These are phyloP conservation scores for Agaricus sinodeliciosus DNA, from an alignment of 768 basidiomycete species.

Conservation along the genomic window DNA sequence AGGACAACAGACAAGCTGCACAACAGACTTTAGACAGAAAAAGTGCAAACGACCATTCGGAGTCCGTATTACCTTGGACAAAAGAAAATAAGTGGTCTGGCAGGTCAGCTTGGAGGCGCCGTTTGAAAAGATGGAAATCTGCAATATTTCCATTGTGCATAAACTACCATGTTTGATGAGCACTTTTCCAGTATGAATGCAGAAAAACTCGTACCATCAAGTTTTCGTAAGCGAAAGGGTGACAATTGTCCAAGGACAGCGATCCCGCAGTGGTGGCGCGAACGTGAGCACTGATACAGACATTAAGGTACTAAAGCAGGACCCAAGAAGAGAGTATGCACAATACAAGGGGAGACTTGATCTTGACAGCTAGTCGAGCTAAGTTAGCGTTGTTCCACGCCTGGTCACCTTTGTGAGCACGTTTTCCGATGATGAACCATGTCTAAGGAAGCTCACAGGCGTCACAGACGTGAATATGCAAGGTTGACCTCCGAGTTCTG, in stretches of 20 bases:
- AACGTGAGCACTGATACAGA: constrained; percentile 68
- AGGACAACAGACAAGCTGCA: neutral
- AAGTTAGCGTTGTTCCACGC: constrained; percentile 98
- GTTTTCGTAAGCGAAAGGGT: constrained; percentile 89
- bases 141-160: constrained; percentile 98
- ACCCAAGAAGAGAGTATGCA: constrained; percentile 27
- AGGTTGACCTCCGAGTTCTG: constrained; percentile 79
- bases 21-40: constrained; percentile 71
- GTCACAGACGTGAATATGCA: constrained; percentile 96
- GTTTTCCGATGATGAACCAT: neutral
- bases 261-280: constrained; percentile 91
- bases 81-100: constrained; percentile 81
- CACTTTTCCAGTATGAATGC: neutral
- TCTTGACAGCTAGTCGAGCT: constrained; percentile 91
- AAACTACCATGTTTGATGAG: constrained; percentile 37
- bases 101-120: constrained; percentile 67
- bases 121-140: constrained; percentile 75
- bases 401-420: constrained; percentile 27
- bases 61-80: constrained; percentile 94
- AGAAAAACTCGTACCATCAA: constrained; percentile 60
- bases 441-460: constrained; percentile 44
- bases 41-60: constrained; percentile 95
- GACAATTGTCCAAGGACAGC: constrained; percentile 89
- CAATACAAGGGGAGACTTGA: constrained; percentile 95
- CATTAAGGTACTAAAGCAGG: neutral